These are phyloP conservation scores for Chalaropsis ovoidea DNA, from an alignment of 2,329 filamentous ascomycete genomes.

Conservation along the genomic window DNA sequence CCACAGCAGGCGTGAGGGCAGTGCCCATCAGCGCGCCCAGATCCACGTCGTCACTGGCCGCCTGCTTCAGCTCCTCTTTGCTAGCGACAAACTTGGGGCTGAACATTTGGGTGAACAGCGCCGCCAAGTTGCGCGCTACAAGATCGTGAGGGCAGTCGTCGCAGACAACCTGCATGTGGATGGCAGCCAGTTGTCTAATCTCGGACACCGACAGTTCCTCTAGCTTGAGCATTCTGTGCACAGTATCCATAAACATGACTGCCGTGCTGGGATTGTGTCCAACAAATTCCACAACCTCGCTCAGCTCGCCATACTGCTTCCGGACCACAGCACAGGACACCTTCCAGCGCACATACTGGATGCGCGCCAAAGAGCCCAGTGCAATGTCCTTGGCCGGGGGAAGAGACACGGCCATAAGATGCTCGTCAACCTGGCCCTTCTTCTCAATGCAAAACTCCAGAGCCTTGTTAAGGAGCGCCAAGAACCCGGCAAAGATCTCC, in stretches of 20 bases:
- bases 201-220: constrained; percentile 19
- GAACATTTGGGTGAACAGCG: constrained; percentile 23
- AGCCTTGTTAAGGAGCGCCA: constrained; percentile 18
- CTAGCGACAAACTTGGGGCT: constrained; percentile 17
- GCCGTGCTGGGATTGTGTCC: constrained; percentile 20
- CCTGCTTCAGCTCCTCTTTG: constrained; percentile 13
- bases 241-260: constrained; percentile 18
- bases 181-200: constrained; percentile 12
- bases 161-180: constrained; percentile 11
- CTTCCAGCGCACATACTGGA: constrained; percentile 24
- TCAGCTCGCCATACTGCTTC: constrained; percentile 12
- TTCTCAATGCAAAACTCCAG: constrained; percentile 21
- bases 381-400: constrained; percentile 15
- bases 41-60: constrained; percentile 13
- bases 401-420: constrained; percentile 14
- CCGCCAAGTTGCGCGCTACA: constrained; percentile 20
- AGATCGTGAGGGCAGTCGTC: constrained; percentile 22
- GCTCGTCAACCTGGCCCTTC: neutral
- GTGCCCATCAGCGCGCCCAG: constrained; percentile 16
- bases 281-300: constrained; percentile 2
- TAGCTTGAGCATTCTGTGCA: constrained; percentile 16
- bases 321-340: constrained; percentile 15
- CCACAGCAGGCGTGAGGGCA: constrained; percentile 19
- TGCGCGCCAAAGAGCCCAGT: constrained; percentile 19
- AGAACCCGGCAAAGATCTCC: constrained; percentile 3